Conservation (phyloP, 2,329 filamentous ascomycete genomes). For the Onygena corvina region DNA sequence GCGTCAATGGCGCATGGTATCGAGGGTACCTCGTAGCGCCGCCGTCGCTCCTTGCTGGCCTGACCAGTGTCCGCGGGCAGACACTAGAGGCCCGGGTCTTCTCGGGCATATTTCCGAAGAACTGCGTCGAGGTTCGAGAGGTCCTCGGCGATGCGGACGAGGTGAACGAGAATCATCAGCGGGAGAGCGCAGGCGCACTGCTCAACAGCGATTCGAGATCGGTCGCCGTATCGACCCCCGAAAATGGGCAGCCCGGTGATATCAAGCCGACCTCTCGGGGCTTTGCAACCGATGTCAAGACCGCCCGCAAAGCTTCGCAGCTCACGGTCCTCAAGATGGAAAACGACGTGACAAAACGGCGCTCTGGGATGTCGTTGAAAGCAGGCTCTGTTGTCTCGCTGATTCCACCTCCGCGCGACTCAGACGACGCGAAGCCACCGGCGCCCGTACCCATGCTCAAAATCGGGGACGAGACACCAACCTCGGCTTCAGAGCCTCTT, state of each 20-base stretch:
- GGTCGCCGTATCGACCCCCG: neutral
- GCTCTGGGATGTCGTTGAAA: constrained; percentile 22
- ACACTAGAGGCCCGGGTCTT: constrained; percentile 93
- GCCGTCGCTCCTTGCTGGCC: constrained; percentile 77
- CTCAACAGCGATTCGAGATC: constrained; percentile 19
- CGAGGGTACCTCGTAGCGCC: constrained; percentile 91
- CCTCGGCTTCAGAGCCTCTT: constrained; percentile 73
- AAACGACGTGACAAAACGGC: constrained; percentile 23
- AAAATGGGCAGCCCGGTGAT: constrained; percentile 6
- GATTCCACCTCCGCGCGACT: constrained; percentile 43
- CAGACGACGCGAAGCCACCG: constrained; percentile 56
- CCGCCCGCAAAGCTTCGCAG: constrained; percentile 31
- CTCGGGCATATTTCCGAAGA: constrained; percentile 92
- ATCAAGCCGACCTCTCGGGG: constrained; percentile 7
- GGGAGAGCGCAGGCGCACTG: constrained; percentile 24
- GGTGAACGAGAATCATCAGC: constrained; percentile 14
- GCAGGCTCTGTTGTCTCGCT: constrained; percentile 24
- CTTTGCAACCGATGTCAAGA: constrained; percentile 23
- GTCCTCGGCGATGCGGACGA: constrained; percentile 63
- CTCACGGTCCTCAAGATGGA: constrained; percentile 30
- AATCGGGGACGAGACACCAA: constrained; percentile 92
- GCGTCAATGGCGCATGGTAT: constrained; percentile 74
- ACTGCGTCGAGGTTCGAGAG: constrained; percentile 89
- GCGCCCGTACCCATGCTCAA: constrained; percentile 96
- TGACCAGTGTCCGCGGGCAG: constrained; percentile 83